Conservation (phyloP, 78 protist species). For the Kipferlia bialata region DNA sequence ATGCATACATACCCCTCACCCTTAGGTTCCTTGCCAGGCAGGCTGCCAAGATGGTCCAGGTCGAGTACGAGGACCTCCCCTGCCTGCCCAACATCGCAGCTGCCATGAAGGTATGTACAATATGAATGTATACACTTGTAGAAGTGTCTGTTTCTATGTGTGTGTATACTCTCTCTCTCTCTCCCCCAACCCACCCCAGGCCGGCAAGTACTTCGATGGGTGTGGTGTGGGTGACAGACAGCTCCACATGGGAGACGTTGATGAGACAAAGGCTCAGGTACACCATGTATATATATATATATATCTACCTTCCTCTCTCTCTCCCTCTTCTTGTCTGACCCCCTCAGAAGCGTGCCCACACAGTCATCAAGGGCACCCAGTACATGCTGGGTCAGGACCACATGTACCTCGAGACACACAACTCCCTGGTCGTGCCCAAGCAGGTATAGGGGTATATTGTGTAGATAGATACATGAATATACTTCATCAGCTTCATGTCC, state of each 20-base stretch:
- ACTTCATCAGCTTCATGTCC: no score
- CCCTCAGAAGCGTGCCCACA: no score
- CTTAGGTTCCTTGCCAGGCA: no score
- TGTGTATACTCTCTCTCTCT: no score
- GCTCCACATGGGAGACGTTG: slow-evolving; percentile 48
- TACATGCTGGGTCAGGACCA: slow-evolving; percentile 80
- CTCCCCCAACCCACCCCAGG: no score
- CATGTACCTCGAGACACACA: slow-evolving; percentile 73
- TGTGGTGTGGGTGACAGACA: not conserved
- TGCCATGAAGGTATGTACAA: no score
- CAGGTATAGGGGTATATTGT: slow-evolving; percentile 33
- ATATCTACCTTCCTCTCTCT: no score
- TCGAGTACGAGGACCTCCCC: slow-evolving; percentile 49
- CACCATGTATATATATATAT: no score
- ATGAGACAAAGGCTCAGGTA: slow-evolving; percentile 1
- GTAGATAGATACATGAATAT: no score
- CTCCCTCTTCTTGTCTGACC: no score
- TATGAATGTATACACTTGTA: no score
- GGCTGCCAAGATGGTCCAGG: slow-evolving; percentile 46
- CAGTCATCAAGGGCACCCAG: slow-evolving; percentile 31
- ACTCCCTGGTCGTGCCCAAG: slow-evolving; percentile 58
- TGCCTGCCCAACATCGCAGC: slow-evolving; percentile 58
- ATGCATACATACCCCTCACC: not conserved
- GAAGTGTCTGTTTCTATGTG: no score
- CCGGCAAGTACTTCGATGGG: not conserved